Evolutionary conservation across 148 eudicot genomes (phyloP).

Genomic region (Fagopyrum homotropicum): DNA sequence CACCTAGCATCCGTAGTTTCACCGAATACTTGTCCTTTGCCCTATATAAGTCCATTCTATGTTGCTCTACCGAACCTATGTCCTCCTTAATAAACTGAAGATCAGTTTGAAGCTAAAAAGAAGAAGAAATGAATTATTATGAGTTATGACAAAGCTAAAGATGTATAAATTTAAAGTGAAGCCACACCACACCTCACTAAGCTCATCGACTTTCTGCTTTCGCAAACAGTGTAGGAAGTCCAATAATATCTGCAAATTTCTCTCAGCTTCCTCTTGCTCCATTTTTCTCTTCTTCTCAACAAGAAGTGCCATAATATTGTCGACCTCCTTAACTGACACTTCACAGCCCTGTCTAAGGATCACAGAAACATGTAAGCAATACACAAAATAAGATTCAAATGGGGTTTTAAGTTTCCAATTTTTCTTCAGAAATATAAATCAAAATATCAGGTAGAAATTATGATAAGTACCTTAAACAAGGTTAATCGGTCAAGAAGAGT

Average conservation of each 20-base stretch:
- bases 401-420: background rate
- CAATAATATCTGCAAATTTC: conserved; percentile 77
- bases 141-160: background rate
- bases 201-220: conserved; percentile 76
- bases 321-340: conserved; percentile 76
- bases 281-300: conserved; percentile 77
- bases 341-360: conserved; percentile 89
- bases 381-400: conserved; percentile 10
- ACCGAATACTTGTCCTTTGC: conserved; percentile 66
- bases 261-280: conserved; percentile 95
- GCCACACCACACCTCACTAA: conserved; percentile 56
- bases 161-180: conserved; percentile 7
- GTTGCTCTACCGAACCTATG: conserved; percentile 65
- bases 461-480: background rate
- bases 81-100: conserved; percentile 78
- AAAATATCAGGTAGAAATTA: background rate
- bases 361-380: conserved; percentile 29
- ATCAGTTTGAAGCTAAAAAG: conserved; percentile 64
- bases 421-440: background rate
- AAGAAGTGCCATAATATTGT: conserved; percentile 53
- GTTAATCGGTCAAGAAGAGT: background rate
- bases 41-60: conserved; percentile 60
- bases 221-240: conserved; percentile 74
- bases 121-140: conserved; percentile 11
- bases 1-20: conserved; percentile 55